Evolutionary conservation across 139 green algal genomes (phyloP).

Genomic region (Gonium pectorale): DNA sequence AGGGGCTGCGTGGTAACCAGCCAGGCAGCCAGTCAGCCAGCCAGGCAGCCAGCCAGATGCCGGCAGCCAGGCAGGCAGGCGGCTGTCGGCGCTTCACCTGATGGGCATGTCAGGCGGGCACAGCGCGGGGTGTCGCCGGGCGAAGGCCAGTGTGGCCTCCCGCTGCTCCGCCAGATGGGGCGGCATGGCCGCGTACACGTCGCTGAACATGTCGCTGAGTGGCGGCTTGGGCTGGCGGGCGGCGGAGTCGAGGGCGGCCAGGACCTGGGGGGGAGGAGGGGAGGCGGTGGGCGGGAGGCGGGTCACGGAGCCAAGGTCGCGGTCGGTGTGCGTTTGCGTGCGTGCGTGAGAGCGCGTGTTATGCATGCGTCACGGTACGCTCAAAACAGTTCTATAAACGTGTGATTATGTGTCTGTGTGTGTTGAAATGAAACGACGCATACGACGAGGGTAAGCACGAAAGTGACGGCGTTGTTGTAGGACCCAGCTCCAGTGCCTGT

Average conservation of each 20-base stretch:
- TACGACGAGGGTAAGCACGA: no score
- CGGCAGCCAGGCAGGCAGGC: no score
- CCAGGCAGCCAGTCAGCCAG: no score
- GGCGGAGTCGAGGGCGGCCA: slow-evolving; percentile 74
- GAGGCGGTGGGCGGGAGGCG: neutral
- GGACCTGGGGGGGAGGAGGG: slow-evolving; percentile 57
- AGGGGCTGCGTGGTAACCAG: no score
- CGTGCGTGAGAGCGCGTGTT: neutral
- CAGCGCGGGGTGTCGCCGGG: neutral
- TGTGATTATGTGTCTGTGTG: no score
- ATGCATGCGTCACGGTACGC: neutral
- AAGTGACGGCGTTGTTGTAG: no score
- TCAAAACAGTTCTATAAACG: neutral
- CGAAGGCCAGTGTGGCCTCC: neutral
- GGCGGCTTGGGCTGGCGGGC: slow-evolving; percentile 71
- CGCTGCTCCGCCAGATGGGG: slow-evolving; percentile 61
- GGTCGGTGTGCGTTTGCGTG: neutral
- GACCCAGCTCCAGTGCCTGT: no score
- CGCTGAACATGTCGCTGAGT: slow-evolving; percentile 77
- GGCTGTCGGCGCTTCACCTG: no score
- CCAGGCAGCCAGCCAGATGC: no score
- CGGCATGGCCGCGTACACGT: slow-evolving; percentile 86
- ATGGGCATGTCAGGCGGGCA: slow-evolving; percentile 31
- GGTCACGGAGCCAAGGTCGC: neutral
- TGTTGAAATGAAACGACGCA: no score